Conservation (phyloP, 2,329 filamentous ascomycete genomes). For the Phialophora expanda region DNA sequence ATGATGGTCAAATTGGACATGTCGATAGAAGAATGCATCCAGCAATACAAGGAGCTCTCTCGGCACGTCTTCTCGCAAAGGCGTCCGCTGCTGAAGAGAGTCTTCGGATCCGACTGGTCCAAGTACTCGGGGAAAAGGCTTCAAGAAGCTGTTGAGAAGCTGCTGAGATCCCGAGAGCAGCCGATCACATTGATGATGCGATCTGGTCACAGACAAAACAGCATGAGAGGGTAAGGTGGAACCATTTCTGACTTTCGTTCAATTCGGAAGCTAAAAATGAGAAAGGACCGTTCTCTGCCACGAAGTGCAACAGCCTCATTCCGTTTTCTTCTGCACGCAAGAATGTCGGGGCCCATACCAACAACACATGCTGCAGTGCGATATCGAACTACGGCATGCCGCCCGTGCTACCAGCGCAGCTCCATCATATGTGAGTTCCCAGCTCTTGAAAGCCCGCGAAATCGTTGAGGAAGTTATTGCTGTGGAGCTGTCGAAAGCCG, state of each 20-base stretch:
- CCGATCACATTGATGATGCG: slow-evolving; percentile 24
- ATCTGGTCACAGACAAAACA: slow-evolving; percentile 17
- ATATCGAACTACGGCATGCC: slow-evolving; percentile 33
- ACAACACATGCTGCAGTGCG: slow-evolving; percentile 25
- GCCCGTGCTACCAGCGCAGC: slow-evolving; percentile 38
- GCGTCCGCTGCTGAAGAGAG: slow-evolving; percentile 24
- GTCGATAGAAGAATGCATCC: slow-evolving; percentile 52
- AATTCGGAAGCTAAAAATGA: not conserved
- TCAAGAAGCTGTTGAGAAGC: slow-evolving; percentile 26
- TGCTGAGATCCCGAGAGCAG: slow-evolving; percentile 27
- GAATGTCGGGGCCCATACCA: slow-evolving; percentile 33
- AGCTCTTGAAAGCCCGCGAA: not conserved
- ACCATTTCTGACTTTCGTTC: not conserved
- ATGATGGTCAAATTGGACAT: slow-evolving; percentile 56
- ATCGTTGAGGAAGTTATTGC: not conserved
- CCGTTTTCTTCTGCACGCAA: slow-evolving; percentile 36
- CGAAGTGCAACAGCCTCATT: slow-evolving; percentile 28
- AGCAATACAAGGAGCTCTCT: slow-evolving; percentile 49
- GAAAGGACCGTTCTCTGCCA: slow-evolving; percentile 30
- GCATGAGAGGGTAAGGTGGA: slow-evolving; percentile 23
- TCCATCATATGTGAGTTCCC: slow-evolving; percentile 28
- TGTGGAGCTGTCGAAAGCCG: not conserved
- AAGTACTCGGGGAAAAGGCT: slow-evolving; percentile 31
- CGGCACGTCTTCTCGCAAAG: slow-evolving; percentile 31
- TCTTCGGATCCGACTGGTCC: slow-evolving; percentile 31